Conservation (phyloP, 257 asterid species). For the Verbascum thapsus region DNA sequence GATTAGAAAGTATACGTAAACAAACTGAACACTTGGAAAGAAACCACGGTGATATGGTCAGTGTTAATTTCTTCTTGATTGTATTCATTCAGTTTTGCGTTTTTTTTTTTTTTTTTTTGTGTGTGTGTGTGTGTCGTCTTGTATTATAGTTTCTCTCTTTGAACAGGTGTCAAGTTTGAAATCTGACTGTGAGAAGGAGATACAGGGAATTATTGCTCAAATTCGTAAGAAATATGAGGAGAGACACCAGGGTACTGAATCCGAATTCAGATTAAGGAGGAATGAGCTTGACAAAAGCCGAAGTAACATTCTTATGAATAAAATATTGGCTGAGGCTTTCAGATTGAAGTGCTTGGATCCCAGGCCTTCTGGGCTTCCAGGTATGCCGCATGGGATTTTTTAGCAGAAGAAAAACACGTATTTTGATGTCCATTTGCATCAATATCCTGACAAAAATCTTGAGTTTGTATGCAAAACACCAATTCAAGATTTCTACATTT, state of each 20-base stretch:
- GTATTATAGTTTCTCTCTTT: constrained; percentile 25
- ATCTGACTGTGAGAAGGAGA: constrained; percentile 75
- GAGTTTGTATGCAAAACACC: not conserved
- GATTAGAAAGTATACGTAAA: constrained; percentile 46
- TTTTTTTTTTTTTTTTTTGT: no score
- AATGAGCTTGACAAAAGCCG: constrained; percentile 48
- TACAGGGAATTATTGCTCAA: constrained; percentile 55
- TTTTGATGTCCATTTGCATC: no score
- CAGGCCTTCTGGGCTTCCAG: constrained; percentile 50
- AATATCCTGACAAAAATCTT: no score
- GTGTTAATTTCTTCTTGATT: constrained; percentile 40
- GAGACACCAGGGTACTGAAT: constrained; percentile 57
- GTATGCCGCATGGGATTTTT: constrained; percentile 52
- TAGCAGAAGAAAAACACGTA: no score
- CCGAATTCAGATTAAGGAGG: constrained; percentile 43
- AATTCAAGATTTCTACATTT: not conserved
- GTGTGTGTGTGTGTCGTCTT: constrained; percentile 12
- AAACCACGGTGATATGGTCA: constrained; percentile 49
- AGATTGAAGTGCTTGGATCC: constrained; percentile 69
- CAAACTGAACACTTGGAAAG: constrained; percentile 46
- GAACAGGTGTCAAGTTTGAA: constrained; percentile 52
- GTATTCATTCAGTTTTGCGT: constrained; percentile 1
- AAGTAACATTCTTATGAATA: constrained; percentile 57
- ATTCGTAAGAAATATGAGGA: constrained; percentile 52
- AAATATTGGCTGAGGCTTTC: constrained; percentile 70